Evolutionary conservation across 768 basidiomycete genomes (phyloP), one percentile per base, ranked within the genome.

Genomic region (Naganishia vishniacii): DNA sequence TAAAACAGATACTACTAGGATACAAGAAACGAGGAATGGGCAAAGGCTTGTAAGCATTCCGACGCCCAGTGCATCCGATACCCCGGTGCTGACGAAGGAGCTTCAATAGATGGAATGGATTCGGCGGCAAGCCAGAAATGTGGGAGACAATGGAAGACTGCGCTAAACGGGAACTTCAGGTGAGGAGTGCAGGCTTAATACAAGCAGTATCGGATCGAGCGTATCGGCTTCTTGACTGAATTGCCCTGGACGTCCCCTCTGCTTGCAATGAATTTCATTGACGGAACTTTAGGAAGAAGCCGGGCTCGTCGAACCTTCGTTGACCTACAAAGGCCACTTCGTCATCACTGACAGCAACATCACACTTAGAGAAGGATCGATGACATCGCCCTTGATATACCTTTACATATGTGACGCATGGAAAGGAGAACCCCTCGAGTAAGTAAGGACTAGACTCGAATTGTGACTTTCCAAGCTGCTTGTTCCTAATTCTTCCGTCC

Each of bases 281-380:
- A n/a, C n/a, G n/a, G n/a, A n/a, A n/a, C n/a, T n/a, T 4, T 69
- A 91, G 90, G 91, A 92, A 80, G 91, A 92, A 79, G 83, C 88
- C 8, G 87, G 89, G 0, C 84, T 92, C 40, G 80, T 77, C 20
- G 86, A 88, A 13, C 29, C 37, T 12, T 28, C 34, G 3, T 44
- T 63, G 48, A 53, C 51, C 11, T 42, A 26, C 11, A 41, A 51
- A 0, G 45, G 48, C 9, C 79, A 82, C 2, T 80, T 89, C n/a
- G 75, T 80, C 3, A 77, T 91, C 16, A 78, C 89, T 64, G 90
- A 90, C 75, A 76, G 84, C 29, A 79, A 76, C 48, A 80, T 28
- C 48, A 9, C 40, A 7, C 53, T 46, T 3, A 32, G 48, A 28
- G 60, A 59, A 59, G 31, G 59, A 44, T 15, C 83, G 53, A 82